phyloP scores from a whole-genome alignment of 179 eudicot species.

The Camellia oleifera region DNA sequence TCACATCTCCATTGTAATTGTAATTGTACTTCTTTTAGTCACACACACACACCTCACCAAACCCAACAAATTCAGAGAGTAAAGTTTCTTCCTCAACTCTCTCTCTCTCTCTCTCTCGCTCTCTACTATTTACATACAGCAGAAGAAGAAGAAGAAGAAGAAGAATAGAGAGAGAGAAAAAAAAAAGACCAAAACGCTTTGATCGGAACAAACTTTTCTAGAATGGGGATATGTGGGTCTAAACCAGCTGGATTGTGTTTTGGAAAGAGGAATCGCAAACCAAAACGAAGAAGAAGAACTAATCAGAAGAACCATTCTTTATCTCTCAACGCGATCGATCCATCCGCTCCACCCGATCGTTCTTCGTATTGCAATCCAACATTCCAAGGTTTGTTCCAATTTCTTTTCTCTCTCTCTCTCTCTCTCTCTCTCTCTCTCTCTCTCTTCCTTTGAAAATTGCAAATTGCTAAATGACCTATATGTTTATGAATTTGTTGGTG shows the following conservation, averaged over 20 bases:
- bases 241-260: conserved; percentile 57
- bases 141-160: too few relatives aligned
- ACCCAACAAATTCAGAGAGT: too few relatives aligned
- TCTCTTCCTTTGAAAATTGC: background rate
- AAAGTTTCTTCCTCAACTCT: too few relatives aligned
- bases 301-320: conserved; percentile 21
- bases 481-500: background rate
- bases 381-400: conserved; percentile 31
- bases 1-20: too few relatives aligned
- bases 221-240: conserved; percentile 84
- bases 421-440: too few relatives aligned
- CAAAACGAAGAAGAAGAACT: conserved; percentile 26
- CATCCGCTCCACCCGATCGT: conserved; percentile 28
- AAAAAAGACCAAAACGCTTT: background rate
- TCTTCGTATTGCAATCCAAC: conserved; percentile 50
- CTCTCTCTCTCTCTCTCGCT: too few relatives aligned
- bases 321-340: conserved; percentile 41
- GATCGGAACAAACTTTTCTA: too few relatives aligned
- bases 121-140: too few relatives aligned
- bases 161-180: background rate
- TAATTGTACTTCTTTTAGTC: too few relatives aligned
- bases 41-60: too few relatives aligned
- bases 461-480: too few relatives aligned
- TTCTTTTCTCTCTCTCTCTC: background rate
- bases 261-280: conserved; percentile 29